These are phyloP conservation scores for Penicillium verhagenii DNA, from an alignment of 495 filamentous ascomycete species.

Conservation along the genomic window DNA sequence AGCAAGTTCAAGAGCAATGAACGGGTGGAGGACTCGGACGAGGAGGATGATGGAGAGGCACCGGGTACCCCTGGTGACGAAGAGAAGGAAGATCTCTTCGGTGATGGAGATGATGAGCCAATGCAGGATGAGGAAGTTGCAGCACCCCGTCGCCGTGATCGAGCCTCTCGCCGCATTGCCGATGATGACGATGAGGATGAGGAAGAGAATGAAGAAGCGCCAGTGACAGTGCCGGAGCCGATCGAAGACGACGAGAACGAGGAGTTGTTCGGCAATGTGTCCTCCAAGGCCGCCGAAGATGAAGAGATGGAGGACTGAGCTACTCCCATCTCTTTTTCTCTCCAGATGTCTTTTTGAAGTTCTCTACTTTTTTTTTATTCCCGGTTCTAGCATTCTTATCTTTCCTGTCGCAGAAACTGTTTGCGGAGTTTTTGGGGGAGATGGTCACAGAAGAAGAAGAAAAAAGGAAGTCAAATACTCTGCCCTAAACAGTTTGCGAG, in stretches of 20 bases:
- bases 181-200: slow-evolving; percentile 49
- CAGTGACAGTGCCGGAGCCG: slow-evolving; percentile 6
- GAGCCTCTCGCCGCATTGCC: slow-evolving; percentile 37
- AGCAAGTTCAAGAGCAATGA: slow-evolving; percentile 79
- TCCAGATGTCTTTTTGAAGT: no score
- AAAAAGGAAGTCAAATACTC: not conserved
- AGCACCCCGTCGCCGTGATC: slow-evolving; percentile 37
- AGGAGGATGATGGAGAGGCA: slow-evolving; percentile 53
- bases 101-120: slow-evolving; percentile 24
- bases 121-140: slow-evolving; percentile 31
- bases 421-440: slow-evolving; percentile 6
- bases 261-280: slow-evolving; percentile 25
- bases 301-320: slow-evolving; percentile 31
- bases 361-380: not conserved
- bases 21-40: slow-evolving; percentile 73
- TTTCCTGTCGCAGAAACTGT: slow-evolving; percentile 2
- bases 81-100: slow-evolving; percentile 32
- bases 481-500: not conserved
- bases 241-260: slow-evolving; percentile 25
- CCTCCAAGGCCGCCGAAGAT: slow-evolving; percentile 19
- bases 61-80: slow-evolving; percentile 21
- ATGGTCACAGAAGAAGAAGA: not conserved
- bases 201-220: slow-evolving; percentile 34
- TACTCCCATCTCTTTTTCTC: slow-evolving; percentile 1
- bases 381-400: not conserved